Evolutionary conservation across 768 basidiomycete genomes (phyloP).

Genomic region (Rhizopogon sp.): DNA sequence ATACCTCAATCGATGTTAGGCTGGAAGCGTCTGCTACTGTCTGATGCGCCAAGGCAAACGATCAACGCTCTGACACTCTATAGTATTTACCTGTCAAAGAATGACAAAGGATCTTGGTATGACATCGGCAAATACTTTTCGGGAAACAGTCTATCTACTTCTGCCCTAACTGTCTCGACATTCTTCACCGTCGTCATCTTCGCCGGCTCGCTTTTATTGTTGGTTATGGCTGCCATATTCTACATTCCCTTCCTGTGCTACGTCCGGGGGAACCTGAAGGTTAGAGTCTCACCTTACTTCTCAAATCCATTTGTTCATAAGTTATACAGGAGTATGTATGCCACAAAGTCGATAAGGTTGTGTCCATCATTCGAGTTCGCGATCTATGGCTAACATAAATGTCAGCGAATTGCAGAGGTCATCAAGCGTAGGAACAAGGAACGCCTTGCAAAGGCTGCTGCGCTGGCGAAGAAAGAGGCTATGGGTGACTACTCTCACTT

Average conservation of each 20-base stretch:
- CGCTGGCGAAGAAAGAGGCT: constrained; percentile 86
- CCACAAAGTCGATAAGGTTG: constrained; percentile 96
- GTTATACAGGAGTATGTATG: constrained; percentile 84
- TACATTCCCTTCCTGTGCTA: constrained; percentile 95
- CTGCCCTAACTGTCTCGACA: constrained; percentile 81
- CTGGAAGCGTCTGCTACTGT: constrained; percentile 85
- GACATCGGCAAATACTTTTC: constrained; percentile 76
- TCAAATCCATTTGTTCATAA: constrained; percentile 4
- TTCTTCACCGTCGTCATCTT: constrained; percentile 90
- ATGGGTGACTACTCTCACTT: constrained; percentile 86
- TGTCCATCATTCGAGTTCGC: constrained; percentile 5
- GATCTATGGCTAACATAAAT: constrained; percentile 8
- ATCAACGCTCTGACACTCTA: constrained; percentile 98
- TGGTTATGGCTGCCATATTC: constrained; percentile 79
- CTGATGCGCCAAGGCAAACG: constrained; percentile 94
- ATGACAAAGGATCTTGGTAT: constrained; percentile 51
- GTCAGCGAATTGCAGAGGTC: constrained; percentile 84
- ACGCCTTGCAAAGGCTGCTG: constrained; percentile 74
- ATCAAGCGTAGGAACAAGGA: constrained; percentile 90
- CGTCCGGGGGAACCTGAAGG: constrained; percentile 97
- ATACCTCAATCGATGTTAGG: constrained; percentile 32
- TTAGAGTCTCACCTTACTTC: constrained; percentile 21
- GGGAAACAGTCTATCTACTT: constrained; percentile 71
- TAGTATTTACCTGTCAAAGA: constrained; percentile 71
- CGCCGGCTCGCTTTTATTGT: constrained; percentile 72